phyloP scores from a whole-genome alignment of 345 rosid genomes.

The Raphanus sativus region DNA sequence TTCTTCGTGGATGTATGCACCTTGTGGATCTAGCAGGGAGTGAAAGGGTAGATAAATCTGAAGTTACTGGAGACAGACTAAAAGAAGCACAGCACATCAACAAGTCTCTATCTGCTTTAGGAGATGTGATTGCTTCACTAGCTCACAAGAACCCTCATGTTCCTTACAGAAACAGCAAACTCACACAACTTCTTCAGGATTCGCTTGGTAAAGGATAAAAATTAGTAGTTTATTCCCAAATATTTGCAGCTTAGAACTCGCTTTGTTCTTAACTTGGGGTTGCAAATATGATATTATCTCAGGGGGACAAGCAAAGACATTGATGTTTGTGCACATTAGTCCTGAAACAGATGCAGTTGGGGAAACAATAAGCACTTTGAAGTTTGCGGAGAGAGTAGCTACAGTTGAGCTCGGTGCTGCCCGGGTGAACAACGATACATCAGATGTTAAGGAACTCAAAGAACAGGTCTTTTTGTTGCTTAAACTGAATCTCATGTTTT shows the following conservation, averaged over 20 bases:
- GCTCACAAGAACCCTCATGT: constrained; percentile 96
- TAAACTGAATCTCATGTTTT: neutral
- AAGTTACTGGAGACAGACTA: constrained; percentile 87
- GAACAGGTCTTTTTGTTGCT: constrained; percentile 56
- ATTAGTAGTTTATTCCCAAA: neutral
- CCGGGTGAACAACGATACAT: constrained; percentile 69
- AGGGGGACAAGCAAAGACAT: constrained; percentile 98
- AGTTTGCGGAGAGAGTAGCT: constrained; percentile 97
- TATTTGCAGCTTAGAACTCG: constrained; percentile 3
- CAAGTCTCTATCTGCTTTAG: constrained; percentile 91
- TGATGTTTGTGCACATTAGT: constrained; percentile 97
- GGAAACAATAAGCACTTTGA: constrained; percentile 91
- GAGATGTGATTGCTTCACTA: constrained; percentile 97
- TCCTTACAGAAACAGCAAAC: constrained; percentile 96
- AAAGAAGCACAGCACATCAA: constrained; percentile 97
- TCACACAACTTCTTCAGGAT: constrained; percentile 94
- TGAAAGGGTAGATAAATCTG: constrained; percentile 93
- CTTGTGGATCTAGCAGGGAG: constrained; percentile 98
- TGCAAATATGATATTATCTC: constrained; percentile 29
- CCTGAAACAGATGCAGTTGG: constrained; percentile 85
- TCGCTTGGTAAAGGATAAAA: constrained; percentile 67
- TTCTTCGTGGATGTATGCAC: constrained; percentile 93
- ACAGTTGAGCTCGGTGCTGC: constrained; percentile 96
- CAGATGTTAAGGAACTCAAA: constrained; percentile 87
- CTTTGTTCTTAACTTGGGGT: constrained; percentile 14